phyloP scores from a whole-genome alignment of 306 rosid species.

The Inga laurina region DNA sequence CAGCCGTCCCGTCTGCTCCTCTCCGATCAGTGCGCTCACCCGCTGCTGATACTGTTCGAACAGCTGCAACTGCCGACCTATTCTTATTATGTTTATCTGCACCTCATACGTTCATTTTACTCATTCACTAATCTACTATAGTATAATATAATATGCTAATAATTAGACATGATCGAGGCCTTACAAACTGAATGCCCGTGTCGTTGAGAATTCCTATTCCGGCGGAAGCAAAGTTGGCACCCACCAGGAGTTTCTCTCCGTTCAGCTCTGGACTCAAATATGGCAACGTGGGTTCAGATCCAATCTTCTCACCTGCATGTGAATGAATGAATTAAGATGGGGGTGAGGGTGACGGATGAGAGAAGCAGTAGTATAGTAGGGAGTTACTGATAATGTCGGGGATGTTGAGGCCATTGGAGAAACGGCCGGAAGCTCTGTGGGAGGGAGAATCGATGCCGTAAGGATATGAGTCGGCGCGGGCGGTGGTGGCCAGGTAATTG shows the following conservation, averaged over 20 bases:
- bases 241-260: conserved; percentile 60
- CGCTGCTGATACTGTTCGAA: conserved; percentile 74
- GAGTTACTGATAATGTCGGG: conserved; percentile 57
- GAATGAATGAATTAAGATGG: too few relatives aligned
- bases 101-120: not conserved
- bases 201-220: conserved; percentile 93
- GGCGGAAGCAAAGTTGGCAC: conserved; percentile 93
- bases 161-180: not conserved
- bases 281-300: conserved; percentile 73
- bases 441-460: conserved; percentile 66
- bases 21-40: conserved; percentile 63
- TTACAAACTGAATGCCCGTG: conserved; percentile 90
- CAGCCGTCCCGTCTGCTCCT: conserved; percentile 41
- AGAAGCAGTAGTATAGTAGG: not conserved
- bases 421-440: conserved; percentile 56
- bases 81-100: conserved; percentile 75
- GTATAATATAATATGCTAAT: too few relatives aligned
- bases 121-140: too few relatives aligned
- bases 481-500: conserved; percentile 74
- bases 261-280: conserved; percentile 69
- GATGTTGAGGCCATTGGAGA: conserved; percentile 67
- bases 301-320: conserved; percentile 61
- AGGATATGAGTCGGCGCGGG: conserved; percentile 82
- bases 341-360: not conserved
- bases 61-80: conserved; percentile 52